Base-by-base conservation (phyloP, 495 filamentous ascomycete genomes). In the Aspergillus nanangensis region DNA sequence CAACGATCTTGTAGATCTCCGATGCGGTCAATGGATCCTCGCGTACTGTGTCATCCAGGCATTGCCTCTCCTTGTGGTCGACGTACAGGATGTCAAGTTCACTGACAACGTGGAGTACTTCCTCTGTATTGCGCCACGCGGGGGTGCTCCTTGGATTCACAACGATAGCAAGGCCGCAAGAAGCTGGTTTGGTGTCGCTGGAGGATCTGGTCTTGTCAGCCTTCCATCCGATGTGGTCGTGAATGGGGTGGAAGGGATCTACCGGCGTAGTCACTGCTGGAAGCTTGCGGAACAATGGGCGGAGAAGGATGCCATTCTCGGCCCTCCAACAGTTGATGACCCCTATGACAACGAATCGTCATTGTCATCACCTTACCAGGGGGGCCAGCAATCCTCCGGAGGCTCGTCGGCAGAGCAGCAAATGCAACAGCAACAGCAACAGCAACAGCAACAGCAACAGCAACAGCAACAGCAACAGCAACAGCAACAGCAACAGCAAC, bases 241-340 rank as follows among this genome's bases (percentile, higher is more conserved):
- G 53, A 88, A 95, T 53, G 84, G 88, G 14, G 81, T 94, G 20
- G 92, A 96, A 56, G 91, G 86, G 37, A 86, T 89, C 41, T 98
- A 95, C 65, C 83, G 86, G 22, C 85, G 90, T 20, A 88, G 82
- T 51, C 93, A 97, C 64, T 96, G 91, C 69, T 98, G 93, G 93
- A 64, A 83, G 40, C 77, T 84, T 34, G 91, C 88, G 11, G 82
- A 86, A 60, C 76, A 81, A 44, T 95, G 88, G 89, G 75, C 64
- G 25, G 71, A 72, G 39, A 62, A 58, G 17, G 69, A 66, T 31
- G 52, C 56, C 20, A 54, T 73, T 13, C 48, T 71, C 17, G 67
- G 58, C 4, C 65, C 67, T 3, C 65, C 69, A 1, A 56, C 61
- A 38, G 49, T 65, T 3, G 69, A 72, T 14, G 71, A 74, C 44